phyloP scores from a whole-genome alignment of 306 rosid species.

The Rosa multiflora region DNA sequence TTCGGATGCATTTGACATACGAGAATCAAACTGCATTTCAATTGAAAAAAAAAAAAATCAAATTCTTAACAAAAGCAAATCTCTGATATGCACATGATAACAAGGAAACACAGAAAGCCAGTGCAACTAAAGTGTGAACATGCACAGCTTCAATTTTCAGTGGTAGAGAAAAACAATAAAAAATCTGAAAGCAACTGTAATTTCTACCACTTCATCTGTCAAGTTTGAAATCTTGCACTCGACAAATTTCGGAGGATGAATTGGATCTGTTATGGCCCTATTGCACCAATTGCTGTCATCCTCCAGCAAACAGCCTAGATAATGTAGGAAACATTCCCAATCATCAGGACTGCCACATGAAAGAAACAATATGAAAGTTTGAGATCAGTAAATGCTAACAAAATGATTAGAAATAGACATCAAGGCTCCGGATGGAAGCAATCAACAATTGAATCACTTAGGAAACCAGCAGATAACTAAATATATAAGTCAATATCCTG shows the following conservation, averaged over 20 bases:
- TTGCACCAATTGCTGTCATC: constrained; percentile 75
- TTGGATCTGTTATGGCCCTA: constrained; percentile 48
- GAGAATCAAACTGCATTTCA: constrained; percentile 80
- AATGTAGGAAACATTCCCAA: constrained; percentile 93
- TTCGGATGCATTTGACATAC: constrained; percentile 62
- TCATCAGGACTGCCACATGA: constrained; percentile 93
- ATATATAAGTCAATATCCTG: neutral
- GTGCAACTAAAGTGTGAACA: constrained; percentile 21
- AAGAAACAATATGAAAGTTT: constrained; percentile 35
- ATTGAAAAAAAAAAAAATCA: constrained; percentile 26
- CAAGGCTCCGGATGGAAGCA: neutral
- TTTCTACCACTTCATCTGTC: constrained; percentile 70
- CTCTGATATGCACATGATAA: constrained; percentile 7
- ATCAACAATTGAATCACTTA: neutral
- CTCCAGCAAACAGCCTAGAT: constrained; percentile 92
- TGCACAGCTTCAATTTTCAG: constrained; percentile 32
- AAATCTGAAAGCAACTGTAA: neutral
- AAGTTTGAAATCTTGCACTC: constrained; percentile 73
- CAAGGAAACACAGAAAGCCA: constrained; percentile 19
- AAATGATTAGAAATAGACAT: neutral
- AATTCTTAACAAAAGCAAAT: constrained; percentile 21
- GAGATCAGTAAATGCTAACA: constrained; percentile 1
- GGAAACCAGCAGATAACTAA: neutral
- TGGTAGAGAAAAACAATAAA: neutral
- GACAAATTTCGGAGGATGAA: constrained; percentile 52